Conservation (phyloP, 2,329 filamentous ascomycete genomes). For the Chaetomium sp. region DNA sequence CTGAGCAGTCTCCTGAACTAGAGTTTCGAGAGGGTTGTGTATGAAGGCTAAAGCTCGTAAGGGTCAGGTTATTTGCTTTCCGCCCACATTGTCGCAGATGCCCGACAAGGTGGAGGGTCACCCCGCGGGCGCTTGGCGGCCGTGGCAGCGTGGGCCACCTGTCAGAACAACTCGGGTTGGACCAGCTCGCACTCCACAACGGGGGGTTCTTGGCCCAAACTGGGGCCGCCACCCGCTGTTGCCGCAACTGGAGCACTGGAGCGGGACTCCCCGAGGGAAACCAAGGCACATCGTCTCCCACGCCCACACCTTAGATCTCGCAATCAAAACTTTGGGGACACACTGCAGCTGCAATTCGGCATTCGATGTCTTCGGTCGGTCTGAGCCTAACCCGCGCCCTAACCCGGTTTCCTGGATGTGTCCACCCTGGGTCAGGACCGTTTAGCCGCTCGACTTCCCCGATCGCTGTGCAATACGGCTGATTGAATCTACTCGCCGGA, state of each 20-base stretch:
- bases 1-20: no score
- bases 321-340: not conserved
- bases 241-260: slow-evolving; percentile 5
- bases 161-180: not conserved
- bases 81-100: no score
- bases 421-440: not conserved
- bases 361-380: slow-evolving; percentile 4
- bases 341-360: not conserved
- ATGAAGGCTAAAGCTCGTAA: no score
- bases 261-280: not conserved
- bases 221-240: slow-evolving; percentile 11
- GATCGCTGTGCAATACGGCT: slow-evolving; percentile 8
- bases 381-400: slow-evolving; percentile 1
- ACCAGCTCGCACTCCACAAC: not conserved
- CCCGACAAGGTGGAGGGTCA: no score
- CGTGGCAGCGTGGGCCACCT: slow-evolving; percentile 11
- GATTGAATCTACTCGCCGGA: not conserved
- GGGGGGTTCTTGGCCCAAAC: slow-evolving; percentile 4
- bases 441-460: slow-evolving; percentile 7
- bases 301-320: no score
- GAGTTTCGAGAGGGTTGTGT: no score
- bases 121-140: slow-evolving; percentile 3
- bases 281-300: not conserved
- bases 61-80: no score
- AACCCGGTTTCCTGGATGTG: slow-evolving; percentile 3